phyloP scores from a whole-genome alignment of 2,329 filamentous ascomycete genomes.

The Leptoxyphium fumago region DNA sequence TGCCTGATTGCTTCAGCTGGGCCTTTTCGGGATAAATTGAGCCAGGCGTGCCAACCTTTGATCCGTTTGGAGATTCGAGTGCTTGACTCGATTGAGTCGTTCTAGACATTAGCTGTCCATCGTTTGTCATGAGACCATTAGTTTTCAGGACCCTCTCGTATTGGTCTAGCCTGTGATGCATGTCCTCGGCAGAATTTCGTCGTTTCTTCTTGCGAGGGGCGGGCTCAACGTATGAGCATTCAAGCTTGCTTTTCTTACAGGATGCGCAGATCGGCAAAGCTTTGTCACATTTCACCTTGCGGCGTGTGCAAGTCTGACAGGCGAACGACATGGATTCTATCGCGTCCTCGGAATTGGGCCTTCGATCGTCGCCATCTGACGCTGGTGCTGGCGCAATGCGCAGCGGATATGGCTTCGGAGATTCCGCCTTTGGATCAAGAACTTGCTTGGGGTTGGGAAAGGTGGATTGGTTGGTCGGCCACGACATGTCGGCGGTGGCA shows the following conservation, averaged over 20 bases:
- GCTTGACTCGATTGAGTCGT: neutral
- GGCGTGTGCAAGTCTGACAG: conserved; percentile 19
- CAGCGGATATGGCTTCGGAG: neutral
- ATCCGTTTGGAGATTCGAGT: neutral
- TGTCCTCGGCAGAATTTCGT: conserved; percentile 18
- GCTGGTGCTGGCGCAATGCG: neutral
- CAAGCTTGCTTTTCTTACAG: conserved; percentile 20
- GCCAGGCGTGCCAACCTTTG: neutral
- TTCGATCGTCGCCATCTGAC: neutral
- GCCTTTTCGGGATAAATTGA: neutral
- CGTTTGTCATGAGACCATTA: conserved; percentile 18
- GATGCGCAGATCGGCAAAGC: conserved; percentile 19
- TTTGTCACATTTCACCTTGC: conserved; percentile 29
- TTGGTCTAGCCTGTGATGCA: conserved; percentile 23
- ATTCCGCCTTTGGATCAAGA: neutral
- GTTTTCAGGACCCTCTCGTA: conserved; percentile 27
- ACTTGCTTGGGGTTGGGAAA: neutral
- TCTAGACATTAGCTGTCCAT: neutral
- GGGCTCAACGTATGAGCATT: conserved; percentile 28
- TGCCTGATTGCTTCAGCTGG: conserved; percentile 6
- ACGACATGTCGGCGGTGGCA: neutral
- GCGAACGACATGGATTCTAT: conserved; percentile 13
- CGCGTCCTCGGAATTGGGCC: neutral
- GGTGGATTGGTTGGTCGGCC: neutral
- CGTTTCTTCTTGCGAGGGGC: conserved; percentile 24